Percentiles rank a stretch among this genome's conserved stretches.
phyloP scores from a whole-genome alignment of 2,329 filamentous ascomycete species.

The Diaporthe ilicicola region DNA sequence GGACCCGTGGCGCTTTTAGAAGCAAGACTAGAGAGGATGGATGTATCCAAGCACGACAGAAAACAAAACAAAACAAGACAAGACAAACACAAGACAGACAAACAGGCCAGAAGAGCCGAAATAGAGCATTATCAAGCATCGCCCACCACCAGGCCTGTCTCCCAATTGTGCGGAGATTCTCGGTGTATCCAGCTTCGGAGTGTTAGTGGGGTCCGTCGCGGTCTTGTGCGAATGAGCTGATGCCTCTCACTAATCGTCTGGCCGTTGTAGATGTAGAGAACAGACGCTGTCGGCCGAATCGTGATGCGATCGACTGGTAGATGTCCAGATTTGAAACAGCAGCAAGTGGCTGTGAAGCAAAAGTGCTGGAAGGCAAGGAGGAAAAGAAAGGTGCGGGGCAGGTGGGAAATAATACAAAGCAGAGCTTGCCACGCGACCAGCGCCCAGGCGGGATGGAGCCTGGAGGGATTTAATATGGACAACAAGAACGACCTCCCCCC shows the following conservation, averaged over 20 bases:
- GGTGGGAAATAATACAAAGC: neutral
- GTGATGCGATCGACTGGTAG: too few species aligned
- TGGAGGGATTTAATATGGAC: too few species aligned
- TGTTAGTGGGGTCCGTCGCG: neutral
- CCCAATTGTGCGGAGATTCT: neutral
- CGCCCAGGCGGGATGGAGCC: too few species aligned
- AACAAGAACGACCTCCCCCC: neutral
- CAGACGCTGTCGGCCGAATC: too few species aligned
- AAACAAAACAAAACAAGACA: neutral
- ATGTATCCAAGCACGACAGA: neutral
- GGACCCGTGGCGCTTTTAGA: neutral
- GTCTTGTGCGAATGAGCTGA: too few species aligned
- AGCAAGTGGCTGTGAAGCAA: neutral
- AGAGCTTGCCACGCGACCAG: neutral
- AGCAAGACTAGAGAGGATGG: neutral
- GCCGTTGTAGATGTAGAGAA: too few species aligned
- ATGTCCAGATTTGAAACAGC: neutral
- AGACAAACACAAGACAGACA: neutral
- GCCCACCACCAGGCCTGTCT: neutral
- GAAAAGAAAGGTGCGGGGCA: neutral
- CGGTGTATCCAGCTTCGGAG: neutral
- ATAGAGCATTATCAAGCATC: conserved; percentile 11
- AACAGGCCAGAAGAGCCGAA: neutral
- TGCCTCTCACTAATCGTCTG: neutral
- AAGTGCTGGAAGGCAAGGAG: neutral